Percentiles rank a stretch among this genome's conserved stretches.
Evolutionary conservation across 768 basidiomycete species (phyloP).

Genomic region (Suillus discolor): DNA sequence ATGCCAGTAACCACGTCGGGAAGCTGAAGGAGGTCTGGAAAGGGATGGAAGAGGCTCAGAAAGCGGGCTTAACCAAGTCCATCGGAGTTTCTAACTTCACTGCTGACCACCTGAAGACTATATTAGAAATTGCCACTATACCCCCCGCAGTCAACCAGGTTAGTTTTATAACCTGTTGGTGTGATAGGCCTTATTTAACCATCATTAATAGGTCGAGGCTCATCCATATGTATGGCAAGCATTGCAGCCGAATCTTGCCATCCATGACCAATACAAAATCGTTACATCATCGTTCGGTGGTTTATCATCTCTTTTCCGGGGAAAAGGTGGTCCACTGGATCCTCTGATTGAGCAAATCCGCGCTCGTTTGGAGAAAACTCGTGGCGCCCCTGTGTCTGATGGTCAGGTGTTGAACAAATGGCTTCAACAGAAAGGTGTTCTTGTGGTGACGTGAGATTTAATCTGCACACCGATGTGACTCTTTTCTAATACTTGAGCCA

Average conservation of each 20-base stretch:
- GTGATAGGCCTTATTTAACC: not conserved
- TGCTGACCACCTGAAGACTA: slow-evolving; percentile 41
- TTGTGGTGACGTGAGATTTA: slow-evolving; percentile 34
- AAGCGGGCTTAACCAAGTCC: slow-evolving; percentile 40
- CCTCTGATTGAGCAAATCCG: slow-evolving; percentile 39
- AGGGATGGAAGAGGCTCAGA: slow-evolving; percentile 58
- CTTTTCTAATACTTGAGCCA: not conserved
- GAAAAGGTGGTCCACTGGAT: slow-evolving; percentile 41
- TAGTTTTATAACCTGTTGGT: not conserved
- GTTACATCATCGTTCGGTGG: slow-evolving; percentile 43
- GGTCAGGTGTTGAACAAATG: slow-evolving; percentile 34
- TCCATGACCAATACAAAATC: slow-evolving; percentile 40
- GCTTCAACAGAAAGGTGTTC: slow-evolving; percentile 29
- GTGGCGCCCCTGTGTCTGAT: slow-evolving; percentile 28
- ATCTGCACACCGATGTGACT: not conserved
- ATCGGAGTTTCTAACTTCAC: slow-evolving; percentile 63
- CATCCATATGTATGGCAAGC: slow-evolving; percentile 55
- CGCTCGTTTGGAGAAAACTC: slow-evolving; percentile 25
- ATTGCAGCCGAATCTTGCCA: slow-evolving; percentile 36
- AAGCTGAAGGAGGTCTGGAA: slow-evolving; percentile 58
- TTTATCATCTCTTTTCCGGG: slow-evolving; percentile 39
- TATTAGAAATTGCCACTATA: slow-evolving; percentile 46
- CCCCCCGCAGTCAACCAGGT: slow-evolving; percentile 60
- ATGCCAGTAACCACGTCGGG: slow-evolving; percentile 39
- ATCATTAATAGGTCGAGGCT: slow-evolving; percentile 44